phyloP scores from a whole-genome alignment of 2,329 filamentous ascomycete species.

The Falciphora oryzae region DNA sequence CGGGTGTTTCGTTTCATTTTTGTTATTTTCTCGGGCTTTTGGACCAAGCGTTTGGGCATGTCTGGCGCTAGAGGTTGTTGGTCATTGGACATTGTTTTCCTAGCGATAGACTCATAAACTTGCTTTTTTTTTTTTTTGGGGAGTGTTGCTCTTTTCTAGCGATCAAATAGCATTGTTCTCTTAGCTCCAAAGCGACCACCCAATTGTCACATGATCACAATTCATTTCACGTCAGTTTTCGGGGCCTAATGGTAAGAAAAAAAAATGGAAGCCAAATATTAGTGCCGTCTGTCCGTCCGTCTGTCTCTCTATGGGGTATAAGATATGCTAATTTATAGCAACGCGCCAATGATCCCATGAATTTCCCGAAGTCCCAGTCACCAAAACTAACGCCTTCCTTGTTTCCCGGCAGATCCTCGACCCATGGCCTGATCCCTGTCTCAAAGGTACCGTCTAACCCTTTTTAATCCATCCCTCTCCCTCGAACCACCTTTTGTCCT shows the following conservation, averaged over 20 bases:
- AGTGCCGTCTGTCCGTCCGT: not conserved
- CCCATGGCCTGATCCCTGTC: not conserved
- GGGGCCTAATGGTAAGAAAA: not conserved
- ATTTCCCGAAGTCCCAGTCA: not conserved
- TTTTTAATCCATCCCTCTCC: too few species aligned
- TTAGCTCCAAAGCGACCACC: too few species aligned
- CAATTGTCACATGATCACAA: too few species aligned
- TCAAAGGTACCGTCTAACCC: too few species aligned
- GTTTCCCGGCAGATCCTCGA: not conserved
- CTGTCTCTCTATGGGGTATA: not conserved
- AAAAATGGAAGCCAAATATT: not conserved
- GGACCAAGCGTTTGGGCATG: not conserved
- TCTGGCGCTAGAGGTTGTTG: not conserved
- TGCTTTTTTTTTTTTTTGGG: not conserved
- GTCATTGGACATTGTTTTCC: not conserved
- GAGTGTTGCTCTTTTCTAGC: too few species aligned
- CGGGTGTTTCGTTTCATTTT: not conserved
- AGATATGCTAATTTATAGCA: not conserved
- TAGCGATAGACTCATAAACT: not conserved
- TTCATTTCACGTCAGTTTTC: too few species aligned
- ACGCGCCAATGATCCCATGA: not conserved
- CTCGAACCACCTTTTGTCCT: too few species aligned
- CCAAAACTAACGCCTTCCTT: not conserved
- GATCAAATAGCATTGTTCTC: too few species aligned
- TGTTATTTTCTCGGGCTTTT: not conserved